A percentile compares a stretch with the other conserved stretches of the same genome.
Evolutionary conservation across 2,329 filamentous ascomycete species (phyloP).

Genomic region (Fusarium napiforme): DNA sequence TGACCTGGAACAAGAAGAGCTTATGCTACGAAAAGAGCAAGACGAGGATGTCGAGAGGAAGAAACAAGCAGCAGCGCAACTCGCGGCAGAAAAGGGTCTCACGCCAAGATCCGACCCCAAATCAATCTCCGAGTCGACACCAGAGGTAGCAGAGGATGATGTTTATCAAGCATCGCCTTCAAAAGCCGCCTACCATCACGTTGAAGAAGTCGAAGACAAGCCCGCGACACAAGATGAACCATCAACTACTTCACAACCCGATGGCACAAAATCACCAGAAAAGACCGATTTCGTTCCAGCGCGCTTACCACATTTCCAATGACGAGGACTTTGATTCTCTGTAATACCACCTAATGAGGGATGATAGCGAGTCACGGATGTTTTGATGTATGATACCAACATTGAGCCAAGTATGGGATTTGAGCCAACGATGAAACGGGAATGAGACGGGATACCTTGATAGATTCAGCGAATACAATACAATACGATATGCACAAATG

Average conservation of each 20-base stretch:
- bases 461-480: conserved; percentile 6
- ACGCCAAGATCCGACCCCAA: conserved; percentile 34
- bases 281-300: conserved; percentile 64
- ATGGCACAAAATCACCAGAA: conserved; percentile 19
- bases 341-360: conserved; percentile 33
- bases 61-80: conserved; percentile 61
- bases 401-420: conserved; percentile 23
- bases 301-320: conserved; percentile 66
- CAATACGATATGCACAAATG: not conserved
- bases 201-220: conserved; percentile 14
- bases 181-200: conserved; percentile 22
- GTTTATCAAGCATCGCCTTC: conserved; percentile 31
- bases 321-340: conserved; percentile 24
- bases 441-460: not conserved
- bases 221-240: not conserved
- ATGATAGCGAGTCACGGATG: conserved; percentile 17
- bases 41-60: conserved; percentile 64
- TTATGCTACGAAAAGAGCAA: conserved; percentile 61
- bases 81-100: conserved; percentile 64
- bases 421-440: conserved; percentile 14
- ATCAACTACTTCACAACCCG: conserved; percentile 36
- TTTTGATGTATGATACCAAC: conserved; percentile 44
- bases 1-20: conserved; percentile 65
- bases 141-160: conserved; percentile 50
- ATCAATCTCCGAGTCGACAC: conserved; percentile 36